Base-by-base conservation (phyloP, 2,329 filamentous ascomycete species). In the Colletotrichum horii region DNA sequence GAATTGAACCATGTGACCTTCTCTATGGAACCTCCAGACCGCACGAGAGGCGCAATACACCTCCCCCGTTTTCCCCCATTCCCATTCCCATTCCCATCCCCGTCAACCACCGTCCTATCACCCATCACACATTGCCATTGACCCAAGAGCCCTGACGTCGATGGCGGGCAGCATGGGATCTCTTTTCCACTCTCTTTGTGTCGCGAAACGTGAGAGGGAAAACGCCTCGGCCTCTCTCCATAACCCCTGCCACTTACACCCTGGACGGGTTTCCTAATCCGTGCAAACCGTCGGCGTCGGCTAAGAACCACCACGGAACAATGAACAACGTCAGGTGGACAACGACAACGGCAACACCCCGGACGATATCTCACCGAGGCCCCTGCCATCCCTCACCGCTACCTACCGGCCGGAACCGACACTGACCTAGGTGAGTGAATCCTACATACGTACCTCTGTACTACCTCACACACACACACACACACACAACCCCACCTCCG, bases 311-410 rank as follows among this genome's bases (percentile, higher is more conserved):
- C 4, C 32, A 48, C 43, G 43, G 4, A 48, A 48, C 30, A 48
- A 32, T 30, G 32, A 58, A 24, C 30, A n/a, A 56, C 52, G 43
- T 74, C 71, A 74, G 38, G 58, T 74, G 71, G 64, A 34, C 66
- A 64, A 12, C 14, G 14, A 43, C 55, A n/a, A 62, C 55, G 22
- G 14, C 32, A 11, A 26, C 22, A 32, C 38, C 56, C 38, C 71
- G 19, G 61, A 43, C 28, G n/a, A 48, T 26, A 73, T 32, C 56
- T 66, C 71, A 74, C 71, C 71, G 67, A 74, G 67, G 28, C 24
- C 28, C 65, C 30, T 11, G 14, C 11, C 67, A 26, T 55, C 64
- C 24, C 38, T 71, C 71, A 71, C 68, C 65, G 66, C 56, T 70
- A 56, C n/a, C 66, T 38, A 48, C 26, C 36, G 16, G 22, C 36